A percentile compares a stretch with the other conserved stretches of the same genome.
Conservation (phyloP, 1,139 yeast genomes). For the Tardiomyces depauwii region DNA sequence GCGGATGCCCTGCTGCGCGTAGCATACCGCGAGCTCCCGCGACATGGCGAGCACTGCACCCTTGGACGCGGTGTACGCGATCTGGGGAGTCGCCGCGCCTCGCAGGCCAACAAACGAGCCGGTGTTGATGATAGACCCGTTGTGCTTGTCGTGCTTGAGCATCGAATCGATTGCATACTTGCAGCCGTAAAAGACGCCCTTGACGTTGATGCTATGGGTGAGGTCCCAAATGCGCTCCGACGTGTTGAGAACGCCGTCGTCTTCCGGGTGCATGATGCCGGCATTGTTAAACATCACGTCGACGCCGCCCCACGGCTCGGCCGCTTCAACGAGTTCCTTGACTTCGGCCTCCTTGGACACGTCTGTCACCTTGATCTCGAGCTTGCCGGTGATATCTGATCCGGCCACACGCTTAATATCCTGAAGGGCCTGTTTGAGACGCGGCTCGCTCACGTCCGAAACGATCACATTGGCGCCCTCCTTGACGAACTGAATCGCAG, state of each 20-base stretch:
- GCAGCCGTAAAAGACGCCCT: conserved; percentile 50
- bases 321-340: conserved; percentile 24
- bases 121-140: conserved; percentile 45
- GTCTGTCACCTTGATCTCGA: conserved; percentile 21
- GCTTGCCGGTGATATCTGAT: conserved; percentile 14
- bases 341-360: conserved; percentile 28
- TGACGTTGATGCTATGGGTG: conserved; percentile 41
- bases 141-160: conserved; percentile 35
- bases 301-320: conserved; percentile 41
- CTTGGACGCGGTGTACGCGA: conserved; percentile 31
- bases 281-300: conserved; percentile 62
- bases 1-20: conserved; percentile 55
- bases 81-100: conserved; percentile 18
- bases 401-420: conserved; percentile 16
- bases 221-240: conserved; percentile 37
- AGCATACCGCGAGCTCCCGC: conserved; percentile 56
- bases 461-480: conserved; percentile 45
- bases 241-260: conserved; percentile 34
- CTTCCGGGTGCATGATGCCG: conserved; percentile 66
- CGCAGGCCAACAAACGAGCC: conserved; percentile 53
- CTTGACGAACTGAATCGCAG: conserved; percentile 26
- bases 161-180: conserved; percentile 40
- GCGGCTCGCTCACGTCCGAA: conserved; percentile 39
- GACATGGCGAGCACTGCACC: conserved; percentile 34
- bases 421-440: conserved; percentile 20